Evolutionary conservation across 768 basidiomycete genomes (phyloP), one percentile per base, ranked within the genome.

Genomic region (Phylloporus scabripes): DNA sequence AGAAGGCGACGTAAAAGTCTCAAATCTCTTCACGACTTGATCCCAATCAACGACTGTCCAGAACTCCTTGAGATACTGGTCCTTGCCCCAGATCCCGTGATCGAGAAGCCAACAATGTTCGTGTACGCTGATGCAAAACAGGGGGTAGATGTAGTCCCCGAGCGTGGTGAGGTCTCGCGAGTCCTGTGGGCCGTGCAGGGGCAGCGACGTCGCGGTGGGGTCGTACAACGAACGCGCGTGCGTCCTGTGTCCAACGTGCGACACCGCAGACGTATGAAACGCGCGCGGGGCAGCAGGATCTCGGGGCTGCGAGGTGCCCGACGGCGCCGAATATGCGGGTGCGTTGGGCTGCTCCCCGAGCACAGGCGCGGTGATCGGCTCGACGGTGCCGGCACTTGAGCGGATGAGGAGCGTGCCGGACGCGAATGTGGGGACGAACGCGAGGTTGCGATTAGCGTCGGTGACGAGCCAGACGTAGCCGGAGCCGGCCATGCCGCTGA

Each of bases 401-500:
- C 82, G 74, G 53, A 94, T 76, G 58, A 98, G 82, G 18, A 96
- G 74, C 1, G 95, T 95, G 15, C 91, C 92, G 0, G 90, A 77
- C 5, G 90, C 93, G 60, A 92, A 89, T 0, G 94, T 95, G 14
- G 91, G 87, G 42, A 92, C 66, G 52, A 94, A 76, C 21, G 81
- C 92, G 46, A 84, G 67, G 55, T 77, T 75, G 14, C 81, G 81
- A 5, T 64, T 60, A 17, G 68, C 59, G 70, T 91, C 87, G 3
- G 78, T 78, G 51, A 94, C 91, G 64, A 95, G 79, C 94, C 92
- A 95, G 48, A 92, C 74, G 73, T 80, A 93, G 45, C 91, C 91
- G 26, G 79, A 80, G 49, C 81, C 81, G 59, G 82, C 82, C 76
- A 92, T 82, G 52, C 89, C 92, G 44, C 78, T 71, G 31, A 77